Evolutionary conservation across 176 grass and related monocot species (phyloP).

Genomic region (Lolium multiflorum): DNA sequence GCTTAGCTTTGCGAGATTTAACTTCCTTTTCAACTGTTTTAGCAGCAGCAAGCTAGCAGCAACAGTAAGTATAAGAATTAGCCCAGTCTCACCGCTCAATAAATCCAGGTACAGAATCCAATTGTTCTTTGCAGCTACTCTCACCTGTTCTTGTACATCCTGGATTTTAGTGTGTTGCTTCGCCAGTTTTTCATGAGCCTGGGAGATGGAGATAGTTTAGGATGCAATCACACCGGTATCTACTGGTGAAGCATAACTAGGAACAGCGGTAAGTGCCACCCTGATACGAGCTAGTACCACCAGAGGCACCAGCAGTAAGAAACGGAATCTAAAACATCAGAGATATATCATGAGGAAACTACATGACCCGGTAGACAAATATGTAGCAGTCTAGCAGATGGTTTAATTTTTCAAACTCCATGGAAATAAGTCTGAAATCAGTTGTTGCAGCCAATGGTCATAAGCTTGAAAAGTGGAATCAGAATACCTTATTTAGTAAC

Average conservation of each 20-base stretch:
- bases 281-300: background rate
- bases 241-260: conserved; percentile 15
- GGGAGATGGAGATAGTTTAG: conserved; percentile 31
- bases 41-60: conserved; percentile 58
- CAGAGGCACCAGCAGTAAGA: background rate
- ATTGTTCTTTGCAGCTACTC: conserved; percentile 17
- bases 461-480: conserved; percentile 28
- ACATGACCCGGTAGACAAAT: background rate
- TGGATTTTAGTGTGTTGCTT: conserved; percentile 69
- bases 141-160: conserved; percentile 77
- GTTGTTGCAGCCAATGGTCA: background rate
- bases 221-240: background rate
- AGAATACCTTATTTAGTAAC: conserved; percentile 67
- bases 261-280: conserved; percentile 27
- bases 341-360: background rate
- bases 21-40: conserved; percentile 87
- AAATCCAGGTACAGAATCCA: conserved; percentile 1
- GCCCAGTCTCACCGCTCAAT: background rate
- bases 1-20: conserved; percentile 70
- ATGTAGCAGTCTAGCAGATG: conserved; percentile 12
- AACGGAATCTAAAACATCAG: background rate
- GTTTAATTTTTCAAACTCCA: conserved; percentile 8
- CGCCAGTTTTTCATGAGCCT: conserved; percentile 72
- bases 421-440: background rate
- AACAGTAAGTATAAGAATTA: conserved; percentile 32